Base-by-base conservation (phyloP, 768 basidiomycete species). In the Boletus edulis region DNA sequence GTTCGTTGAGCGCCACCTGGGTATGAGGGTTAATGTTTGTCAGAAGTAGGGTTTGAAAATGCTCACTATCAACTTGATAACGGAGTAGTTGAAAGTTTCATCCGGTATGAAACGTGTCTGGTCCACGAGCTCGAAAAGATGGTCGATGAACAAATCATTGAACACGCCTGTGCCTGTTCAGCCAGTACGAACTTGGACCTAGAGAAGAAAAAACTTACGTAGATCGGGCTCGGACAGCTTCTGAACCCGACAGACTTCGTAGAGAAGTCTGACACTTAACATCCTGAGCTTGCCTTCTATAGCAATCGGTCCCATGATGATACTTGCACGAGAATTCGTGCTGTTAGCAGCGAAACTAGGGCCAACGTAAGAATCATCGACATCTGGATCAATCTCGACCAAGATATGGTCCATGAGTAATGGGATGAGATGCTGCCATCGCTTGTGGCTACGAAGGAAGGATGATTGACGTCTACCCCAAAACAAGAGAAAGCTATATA, bases 171-270 rank as follows among this genome's bases (percentile, higher is more conserved):
- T 5, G 39, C 42, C 31, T 5, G 14, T 34, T 69, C 41, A 60
- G 44, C 51, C 9, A 10, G 31, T 29, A 42, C 43, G 29, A 49
- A 56, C 6, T 60, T 8, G n/a, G 22, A 52, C 24, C 11, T 0
- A 10, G 14, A n/a, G 4, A 31, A 32, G 29, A 40, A 32, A 43
- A 18, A 45, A 76, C 89, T 60, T 64, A 92, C 93, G 77, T n/a
- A 98, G 73, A 69, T 97, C 95, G 46, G 81, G 79, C 17, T 81
- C 69, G 9, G 84, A 82, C 56, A 96, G 71, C 61, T 89, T 92
- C 69, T 96, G 94, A 49, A 97, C 88, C 48, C 93, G 78, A 69
- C 93, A 95, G 8, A 98, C 87, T 73, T 98, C 94, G 61, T 98
- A 99, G 54, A 99, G 75, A 35, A 96, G 67, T 54, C 80, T 78